Evolutionary conservation across 192 early-diverging fungal genomes (phyloP).

Genomic region (Haplosporangium gracile): DNA sequence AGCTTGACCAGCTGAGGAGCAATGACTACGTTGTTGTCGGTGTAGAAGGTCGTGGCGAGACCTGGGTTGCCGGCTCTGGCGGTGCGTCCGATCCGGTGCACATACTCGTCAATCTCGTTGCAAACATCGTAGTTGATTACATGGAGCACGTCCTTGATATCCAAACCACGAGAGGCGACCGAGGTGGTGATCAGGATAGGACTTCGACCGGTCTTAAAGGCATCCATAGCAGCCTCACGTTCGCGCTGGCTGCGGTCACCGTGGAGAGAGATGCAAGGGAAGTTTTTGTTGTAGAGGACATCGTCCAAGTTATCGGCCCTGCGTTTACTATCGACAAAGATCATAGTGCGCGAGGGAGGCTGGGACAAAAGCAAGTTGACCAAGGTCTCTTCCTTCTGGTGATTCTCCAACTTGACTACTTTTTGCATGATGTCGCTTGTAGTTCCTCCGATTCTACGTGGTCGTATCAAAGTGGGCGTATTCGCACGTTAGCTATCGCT

Average conservation of each 20-base stretch:
- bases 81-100: constrained; percentile 84
- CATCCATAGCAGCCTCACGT: constrained; percentile 78
- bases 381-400: constrained; percentile 73
- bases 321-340: constrained; percentile 87
- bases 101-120: constrained; percentile 85
- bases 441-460: constrained; percentile 75
- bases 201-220: constrained; percentile 69
- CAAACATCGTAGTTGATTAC: constrained; percentile 90
- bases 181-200: constrained; percentile 85
- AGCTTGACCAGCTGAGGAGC: constrained; percentile 62
- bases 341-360: constrained; percentile 73
- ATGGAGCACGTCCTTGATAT: constrained; percentile 87
- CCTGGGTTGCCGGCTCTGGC: constrained; percentile 72
- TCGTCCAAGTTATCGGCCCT: constrained; percentile 81
- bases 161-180: constrained; percentile 86
- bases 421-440: constrained; percentile 91
- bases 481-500: background rate
- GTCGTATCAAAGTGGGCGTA: background rate
- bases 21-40: constrained; percentile 48
- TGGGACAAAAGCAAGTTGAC: constrained; percentile 66
- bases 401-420: constrained; percentile 75
- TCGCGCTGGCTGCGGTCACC: constrained; percentile 88
- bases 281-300: constrained; percentile 70
- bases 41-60: constrained; percentile 68
- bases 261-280: constrained; percentile 86